A percentile compares a stretch with the other conserved stretches of the same genome.
These are phyloP conservation scores for Calonectria multiphialidica DNA, from an alignment of 2,329 filamentous ascomycete genomes.

Conservation along the genomic window DNA sequence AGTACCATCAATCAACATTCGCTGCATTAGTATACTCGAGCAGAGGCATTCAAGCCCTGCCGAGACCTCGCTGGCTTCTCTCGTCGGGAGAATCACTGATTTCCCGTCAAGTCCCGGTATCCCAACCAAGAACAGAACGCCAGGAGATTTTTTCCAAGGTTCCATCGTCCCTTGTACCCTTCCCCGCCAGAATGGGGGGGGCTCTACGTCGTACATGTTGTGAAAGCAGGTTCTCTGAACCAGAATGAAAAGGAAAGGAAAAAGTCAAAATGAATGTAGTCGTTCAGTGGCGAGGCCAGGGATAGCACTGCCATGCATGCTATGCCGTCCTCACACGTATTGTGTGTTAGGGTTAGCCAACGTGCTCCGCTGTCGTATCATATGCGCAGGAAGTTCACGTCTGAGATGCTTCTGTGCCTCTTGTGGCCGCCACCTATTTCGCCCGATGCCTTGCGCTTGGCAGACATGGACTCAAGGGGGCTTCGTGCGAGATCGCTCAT, in stretches of 20 bases:
- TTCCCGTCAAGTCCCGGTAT: constrained; percentile 33
- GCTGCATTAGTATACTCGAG: constrained; percentile 35
- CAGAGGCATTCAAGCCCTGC: constrained; percentile 35
- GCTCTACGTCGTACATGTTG: constrained; percentile 38
- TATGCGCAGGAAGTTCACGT: constrained; percentile 63
- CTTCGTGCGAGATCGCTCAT: constrained; percentile 60
- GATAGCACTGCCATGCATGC: constrained; percentile 48
- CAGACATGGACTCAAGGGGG: constrained; percentile 60
- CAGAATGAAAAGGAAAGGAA: constrained; percentile 31
- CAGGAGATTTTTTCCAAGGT: constrained; percentile 39
- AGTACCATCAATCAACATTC: constrained; percentile 41
- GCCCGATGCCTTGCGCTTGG: constrained; percentile 68
- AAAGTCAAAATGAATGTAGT: constrained; percentile 29
- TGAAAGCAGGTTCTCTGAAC: constrained; percentile 36
- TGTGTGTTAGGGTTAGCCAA: constrained; percentile 35
- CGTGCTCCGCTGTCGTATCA: constrained; percentile 44
- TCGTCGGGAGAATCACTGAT: constrained; percentile 24
- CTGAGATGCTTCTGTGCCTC: constrained; percentile 70
- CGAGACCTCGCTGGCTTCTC: constrained; percentile 14
- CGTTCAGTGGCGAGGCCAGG: constrained; percentile 55
- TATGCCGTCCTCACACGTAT: constrained; percentile 62
- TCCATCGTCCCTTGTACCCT: constrained; percentile 27
- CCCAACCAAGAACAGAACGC: constrained; percentile 36
- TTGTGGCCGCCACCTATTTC: constrained; percentile 62
- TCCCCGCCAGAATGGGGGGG: constrained; percentile 15